These are phyloP conservation scores for Pseudocercospora macadamiae DNA, from an alignment of 2,329 filamentous ascomycete species.

Conservation along the genomic window DNA sequence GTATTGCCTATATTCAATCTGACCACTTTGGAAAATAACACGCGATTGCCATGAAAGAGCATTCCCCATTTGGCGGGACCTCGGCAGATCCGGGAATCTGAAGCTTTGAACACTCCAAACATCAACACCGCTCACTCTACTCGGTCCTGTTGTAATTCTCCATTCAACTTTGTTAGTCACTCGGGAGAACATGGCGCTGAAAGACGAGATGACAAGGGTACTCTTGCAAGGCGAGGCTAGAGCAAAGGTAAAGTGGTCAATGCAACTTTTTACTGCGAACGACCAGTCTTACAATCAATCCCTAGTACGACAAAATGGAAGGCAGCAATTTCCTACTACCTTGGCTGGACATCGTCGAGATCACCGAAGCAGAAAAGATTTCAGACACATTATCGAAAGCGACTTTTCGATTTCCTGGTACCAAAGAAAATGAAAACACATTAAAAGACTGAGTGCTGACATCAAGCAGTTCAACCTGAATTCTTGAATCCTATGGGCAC, in stretches of 20 bases:
- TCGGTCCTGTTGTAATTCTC: too few relatives aligned
- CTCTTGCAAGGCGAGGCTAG: slow-evolving; percentile 20
- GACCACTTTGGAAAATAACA: not conserved
- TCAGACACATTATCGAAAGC: slow-evolving; percentile 18
- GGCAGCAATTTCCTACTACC: slow-evolving; percentile 25
- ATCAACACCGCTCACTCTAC: not conserved
- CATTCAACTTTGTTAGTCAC: too few relatives aligned
- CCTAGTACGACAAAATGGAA: slow-evolving; percentile 22
- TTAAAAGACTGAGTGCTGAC: not conserved
- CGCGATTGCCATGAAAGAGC: too few relatives aligned
- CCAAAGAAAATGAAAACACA: not conserved
- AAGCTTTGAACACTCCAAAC: not conserved
- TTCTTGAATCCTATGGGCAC: slow-evolving; percentile 30
- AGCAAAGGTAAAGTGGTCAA: slow-evolving; percentile 11
- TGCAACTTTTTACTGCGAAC: too few relatives aligned
- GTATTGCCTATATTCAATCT: too few relatives aligned
- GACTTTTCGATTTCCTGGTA: slow-evolving; percentile 23
- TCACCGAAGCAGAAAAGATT: slow-evolving; percentile 13
- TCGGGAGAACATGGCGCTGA: not conserved
- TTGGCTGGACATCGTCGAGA: slow-evolving; percentile 24
- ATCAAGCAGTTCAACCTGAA: slow-evolving; percentile 20
- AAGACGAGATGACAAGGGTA: slow-evolving; percentile 19
- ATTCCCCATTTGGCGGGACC: too few relatives aligned
- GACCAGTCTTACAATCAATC: too few relatives aligned
- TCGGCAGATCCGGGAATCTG: not conserved